phyloP scores from a whole-genome alignment of 768 basidiomycete species.

The Lentinula sp. region DNA sequence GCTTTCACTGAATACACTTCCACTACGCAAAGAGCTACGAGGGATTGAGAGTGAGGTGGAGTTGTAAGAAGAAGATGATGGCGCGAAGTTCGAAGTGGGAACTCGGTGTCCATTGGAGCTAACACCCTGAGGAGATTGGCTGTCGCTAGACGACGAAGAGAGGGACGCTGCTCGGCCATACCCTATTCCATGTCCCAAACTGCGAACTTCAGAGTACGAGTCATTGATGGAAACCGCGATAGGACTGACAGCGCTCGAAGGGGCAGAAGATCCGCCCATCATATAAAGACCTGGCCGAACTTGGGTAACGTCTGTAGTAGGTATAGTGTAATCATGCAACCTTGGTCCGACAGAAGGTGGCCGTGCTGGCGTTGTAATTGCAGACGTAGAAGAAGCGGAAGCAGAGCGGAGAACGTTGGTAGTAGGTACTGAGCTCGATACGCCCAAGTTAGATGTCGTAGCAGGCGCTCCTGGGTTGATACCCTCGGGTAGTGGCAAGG shows the following conservation, averaged over 20 bases:
- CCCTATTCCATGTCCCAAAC: slow-evolving; percentile 3
- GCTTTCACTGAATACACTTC: slow-evolving; percentile 5
- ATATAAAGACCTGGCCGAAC: slow-evolving; percentile 53
- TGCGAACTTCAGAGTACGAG: not conserved
- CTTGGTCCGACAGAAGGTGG: slow-evolving; percentile 44
- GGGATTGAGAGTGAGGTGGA: slow-evolving; percentile 4
- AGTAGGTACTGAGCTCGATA: slow-evolving; percentile 2
- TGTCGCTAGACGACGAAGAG: not conserved
- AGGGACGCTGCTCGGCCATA: not conserved
- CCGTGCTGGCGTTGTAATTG: slow-evolving; percentile 41
- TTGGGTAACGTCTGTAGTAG: slow-evolving; percentile 41
- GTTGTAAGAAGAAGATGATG: not conserved
- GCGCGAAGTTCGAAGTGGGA: not conserved
- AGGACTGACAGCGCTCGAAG: not conserved
- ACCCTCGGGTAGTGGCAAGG: slow-evolving; percentile 46
- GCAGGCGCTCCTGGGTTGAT: slow-evolving; percentile 1
- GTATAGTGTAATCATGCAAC: slow-evolving; percentile 60
- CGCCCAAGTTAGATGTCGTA: not conserved
- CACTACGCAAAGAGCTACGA: slow-evolving; percentile 6
- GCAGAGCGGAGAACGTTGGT: not conserved
- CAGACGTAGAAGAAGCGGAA: slow-evolving; percentile 8
- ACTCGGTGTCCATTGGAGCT: not conserved
- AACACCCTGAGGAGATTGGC: not conserved
- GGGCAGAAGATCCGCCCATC: slow-evolving; percentile 23
- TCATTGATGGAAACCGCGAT: not conserved